A percentile compares a stretch with the other conserved stretches of the same genome.
Evolutionary conservation across 495 filamentous ascomycete genomes (phyloP).

Genomic region (Daldinia vernicosa): DNA sequence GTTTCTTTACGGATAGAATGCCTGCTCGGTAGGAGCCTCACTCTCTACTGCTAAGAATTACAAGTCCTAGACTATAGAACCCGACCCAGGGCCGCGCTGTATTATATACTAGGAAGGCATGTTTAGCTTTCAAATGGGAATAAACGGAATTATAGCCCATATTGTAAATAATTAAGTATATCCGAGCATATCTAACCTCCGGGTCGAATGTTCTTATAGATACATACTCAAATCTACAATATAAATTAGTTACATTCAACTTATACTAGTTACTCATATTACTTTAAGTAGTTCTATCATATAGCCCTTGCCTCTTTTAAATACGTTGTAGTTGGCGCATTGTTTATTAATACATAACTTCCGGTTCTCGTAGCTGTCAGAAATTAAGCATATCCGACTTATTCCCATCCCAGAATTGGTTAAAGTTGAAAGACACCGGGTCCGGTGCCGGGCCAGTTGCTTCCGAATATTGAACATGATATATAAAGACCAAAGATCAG

Average conservation of each 20-base stretch:
- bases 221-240: background rate
- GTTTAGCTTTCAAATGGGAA: background rate
- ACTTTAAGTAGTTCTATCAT: background rate
- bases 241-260: background rate
- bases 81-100: background rate
- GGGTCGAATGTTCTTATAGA: background rate
- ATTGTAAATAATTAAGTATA: background rate
- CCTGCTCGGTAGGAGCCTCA: background rate
- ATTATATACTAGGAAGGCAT: background rate
- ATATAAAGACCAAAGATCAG: background rate
- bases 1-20: background rate
- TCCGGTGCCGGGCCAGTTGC: slow-evolving; percentile 3
- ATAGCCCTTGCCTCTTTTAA: background rate
- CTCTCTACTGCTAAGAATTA: background rate
- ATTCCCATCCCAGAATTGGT: slow-evolving; percentile 25
- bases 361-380: background rate
- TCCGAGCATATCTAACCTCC: background rate
- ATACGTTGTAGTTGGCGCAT: background rate
- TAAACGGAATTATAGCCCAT: background rate
- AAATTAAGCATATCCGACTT: slow-evolving; percentile 22
- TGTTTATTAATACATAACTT: background rate
- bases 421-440: background rate
- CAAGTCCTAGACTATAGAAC: background rate
- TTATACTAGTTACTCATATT: background rate
- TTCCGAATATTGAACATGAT: background rate